Base-by-base conservation (phyloP, 139 green algal species). In the Asterochloris erici region DNA sequence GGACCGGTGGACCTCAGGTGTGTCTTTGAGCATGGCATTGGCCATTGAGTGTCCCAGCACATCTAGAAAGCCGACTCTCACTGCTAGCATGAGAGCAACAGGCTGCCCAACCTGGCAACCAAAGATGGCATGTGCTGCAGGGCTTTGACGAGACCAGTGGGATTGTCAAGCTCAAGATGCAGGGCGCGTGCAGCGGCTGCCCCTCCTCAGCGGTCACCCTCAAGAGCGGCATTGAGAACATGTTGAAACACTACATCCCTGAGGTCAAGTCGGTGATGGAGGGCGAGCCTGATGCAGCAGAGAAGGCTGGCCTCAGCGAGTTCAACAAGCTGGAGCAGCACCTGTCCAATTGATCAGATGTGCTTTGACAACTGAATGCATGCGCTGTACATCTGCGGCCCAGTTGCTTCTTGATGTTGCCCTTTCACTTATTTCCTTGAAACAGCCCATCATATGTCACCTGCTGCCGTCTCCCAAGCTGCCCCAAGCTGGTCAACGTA, bases 161-260 rank as follows among this genome's bases (percentile, higher is more conserved):
- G 9, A 85, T 95, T 15, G 96, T 99, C 0, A 92, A 85, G 9
- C 89, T 99, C n/a, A 95, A 98, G 82, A 95, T 99, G 90, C 88
- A 94, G 84, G 95, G 94, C 16, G 90, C 95, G 0, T 98, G 96
- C 93, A 94, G 87, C 85, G 97, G 97, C 38, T 99, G 97, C 89
- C 96, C 97, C 23, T 98, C 93, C 16, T 98, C 94, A 11, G 87
- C 91, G 0, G 88, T 99, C 10, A 99, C 97, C 0, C 90, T 99
- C 19, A 99, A 99, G 89, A 95, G 88, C 79, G 97, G 97, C 78
- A 98, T 99, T 29, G 96, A 99, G 85, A 98, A 98, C 92, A 99
- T 99, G 97, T 89, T 99, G 19, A 98, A 90, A 91, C 95, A 98
- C 88, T 98, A 98, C 90, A 95, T 98, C 63, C 94, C 94, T 16